Base-by-base conservation (phyloP, 1,284 basidiomycete species). In the Cerrena zonata region DNA sequence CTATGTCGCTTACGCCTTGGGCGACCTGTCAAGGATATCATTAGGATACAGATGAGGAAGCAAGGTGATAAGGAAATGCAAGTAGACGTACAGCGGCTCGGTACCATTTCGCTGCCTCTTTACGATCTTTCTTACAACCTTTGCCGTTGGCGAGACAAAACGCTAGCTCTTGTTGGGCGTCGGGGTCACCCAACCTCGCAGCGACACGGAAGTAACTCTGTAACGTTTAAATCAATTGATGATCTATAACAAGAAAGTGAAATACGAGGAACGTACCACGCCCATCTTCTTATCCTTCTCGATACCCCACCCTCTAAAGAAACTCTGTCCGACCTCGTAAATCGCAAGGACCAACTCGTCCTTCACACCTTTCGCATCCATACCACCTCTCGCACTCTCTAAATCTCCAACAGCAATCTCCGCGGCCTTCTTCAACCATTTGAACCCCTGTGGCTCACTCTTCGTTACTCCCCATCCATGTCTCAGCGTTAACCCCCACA, bases 291-390 rank as follows among this genome's bases (percentile, higher is more conserved):
- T 86, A 67, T 94, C 91, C 68, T 90, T 90, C 48, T 74, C 68
- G 12, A 91, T 82, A 4, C 91, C 92, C 90, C 92, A 94, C 0
- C 92, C 92, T 55, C 90, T 88, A 65, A 89, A 90, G 68, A 92
- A 94, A 64, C 91, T 93, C 65, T 92, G 89, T 1, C 89, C 92
- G 4, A 95, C 87, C 69, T 95, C 92, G 63, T 94, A 92, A 43
- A 94, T 89, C 2, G 91, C 90, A 24, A 94, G 74, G 34, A 94
- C 85, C 10, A 95, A 76, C 66, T 94, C 92, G 34, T 76, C 80
- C 80, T 88, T 63, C 13, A 64, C 46, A 49, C 73, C 75, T 26
- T 68, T 69, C 45, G 63, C 67, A 49, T 71, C 68, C 11, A 36
- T 51, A 4, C 68, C 66, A 55, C 59, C 54, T 62, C 77, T 68